phyloP scores from a whole-genome alignment of 371 early-diverging fungal genomes.

The Mucor lusitanicus region DNA sequence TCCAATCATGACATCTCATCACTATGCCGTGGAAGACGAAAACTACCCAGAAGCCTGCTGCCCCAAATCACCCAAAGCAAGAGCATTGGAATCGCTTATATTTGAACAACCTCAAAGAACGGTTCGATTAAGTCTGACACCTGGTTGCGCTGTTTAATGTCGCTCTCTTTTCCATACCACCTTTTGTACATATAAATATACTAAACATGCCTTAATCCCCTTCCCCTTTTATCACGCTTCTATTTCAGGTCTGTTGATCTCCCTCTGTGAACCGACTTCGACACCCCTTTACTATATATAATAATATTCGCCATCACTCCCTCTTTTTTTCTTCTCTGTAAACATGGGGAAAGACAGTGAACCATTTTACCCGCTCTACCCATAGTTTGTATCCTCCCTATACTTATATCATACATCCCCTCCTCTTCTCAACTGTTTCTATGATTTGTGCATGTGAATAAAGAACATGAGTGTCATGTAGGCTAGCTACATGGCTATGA shows the following conservation, averaged over 20 bases:
- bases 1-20: background rate
- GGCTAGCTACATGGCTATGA: too few relatives aligned
- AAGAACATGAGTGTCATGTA: background rate
- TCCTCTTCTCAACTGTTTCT: background rate
- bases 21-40: background rate
- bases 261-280: background rate
- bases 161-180: background rate
- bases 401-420: background rate
- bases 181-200: background rate
- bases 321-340: too few relatives aligned
- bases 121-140: conserved; percentile 27
- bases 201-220: background rate
- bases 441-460: background rate
- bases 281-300: background rate
- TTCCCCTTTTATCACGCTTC: background rate
- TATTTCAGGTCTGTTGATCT: background rate
- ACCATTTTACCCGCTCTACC: background rate
- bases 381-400: background rate
- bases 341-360: background rate
- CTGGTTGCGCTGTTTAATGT: conserved; percentile 22
- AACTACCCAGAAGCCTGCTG: background rate
- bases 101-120: conserved; percentile 34
- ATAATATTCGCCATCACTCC: conserved; percentile 4
- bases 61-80: conserved; percentile 24
- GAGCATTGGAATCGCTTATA: conserved; percentile 29